Base-by-base conservation (phyloP, 2,329 filamentous ascomycete genomes). In the Arthrobotrys musiformis region DNA sequence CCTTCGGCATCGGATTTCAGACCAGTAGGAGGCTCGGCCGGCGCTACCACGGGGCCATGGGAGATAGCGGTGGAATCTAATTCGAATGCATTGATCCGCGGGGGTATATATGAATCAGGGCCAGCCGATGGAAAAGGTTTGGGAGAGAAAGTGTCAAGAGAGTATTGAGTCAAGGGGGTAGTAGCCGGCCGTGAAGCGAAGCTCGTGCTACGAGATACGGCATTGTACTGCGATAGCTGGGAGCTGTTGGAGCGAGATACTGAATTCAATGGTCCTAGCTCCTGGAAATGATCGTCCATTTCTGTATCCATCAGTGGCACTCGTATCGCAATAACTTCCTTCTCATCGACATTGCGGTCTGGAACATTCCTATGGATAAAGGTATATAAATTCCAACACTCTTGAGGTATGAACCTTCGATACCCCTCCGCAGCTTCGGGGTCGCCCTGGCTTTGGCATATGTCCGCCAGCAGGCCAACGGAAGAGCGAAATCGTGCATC, bases 391-490 rank as follows among this genome's bases (percentile, higher is more conserved):
- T 70, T 26, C 37, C 42, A 60, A 7, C 15, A 15, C 8, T 24
- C 42, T 19, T 62, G 24, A 2, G 73, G 73, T 33, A 77, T 70
- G 33, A 77, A 77, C 11, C 56, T 35, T 26, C 67, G 60, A 28
- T 77, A 77, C 6, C 40, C 73, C 19, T 77, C 73, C 5, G 73
- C 73, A 2, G 56, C 60, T 44, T 66, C 73, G 1, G 73, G 73
- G 4, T 77, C 73, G 24, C 40, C 66, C 17, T 70, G 58, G 30
- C 24, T 62, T 11, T 77, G 54, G 52, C 73, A 77, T 19, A 77
- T 70, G 35, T 77, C 73, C 22, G 73, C 73, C 5, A 77, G 35
- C 28, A 77, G 46, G 0, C 73, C 73, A 17, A 77, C 70, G 1
- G 73, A 77, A 33, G 42, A 42, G 22, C 26, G 70, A 46, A 77